phyloP scores from a whole-genome alignment of 2,329 filamentous ascomycete genomes.

The Emericellopsis atlantica region DNA sequence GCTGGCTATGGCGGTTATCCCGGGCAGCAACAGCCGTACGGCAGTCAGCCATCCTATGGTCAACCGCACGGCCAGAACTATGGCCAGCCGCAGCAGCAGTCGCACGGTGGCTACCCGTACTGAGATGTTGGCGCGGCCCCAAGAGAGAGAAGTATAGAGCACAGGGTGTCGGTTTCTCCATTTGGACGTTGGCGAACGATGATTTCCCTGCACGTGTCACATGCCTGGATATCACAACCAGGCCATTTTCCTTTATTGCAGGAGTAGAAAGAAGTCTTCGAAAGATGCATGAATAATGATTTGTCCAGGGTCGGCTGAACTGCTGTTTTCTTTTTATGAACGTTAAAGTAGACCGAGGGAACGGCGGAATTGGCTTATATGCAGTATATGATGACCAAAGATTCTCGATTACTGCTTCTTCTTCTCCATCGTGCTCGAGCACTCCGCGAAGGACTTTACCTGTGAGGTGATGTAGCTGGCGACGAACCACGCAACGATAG shows the following conservation, averaged over 20 bases:
- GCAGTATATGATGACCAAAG: neutral
- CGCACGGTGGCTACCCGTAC: neutral
- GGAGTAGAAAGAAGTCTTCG: neutral
- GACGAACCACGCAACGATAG: slow-evolving; percentile 31
- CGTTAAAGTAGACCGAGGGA: neutral
- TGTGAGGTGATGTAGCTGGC: slow-evolving; percentile 17
- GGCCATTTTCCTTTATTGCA: neutral
- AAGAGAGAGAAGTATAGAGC: no score
- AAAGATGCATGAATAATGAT: slow-evolving; percentile 5
- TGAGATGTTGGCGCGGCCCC: neutral
- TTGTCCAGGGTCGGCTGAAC: neutral
- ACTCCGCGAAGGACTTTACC: neutral
- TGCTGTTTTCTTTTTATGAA: neutral
- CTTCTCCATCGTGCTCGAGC: neutral
- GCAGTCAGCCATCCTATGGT: slow-evolving; percentile 15
- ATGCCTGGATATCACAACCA: neutral
- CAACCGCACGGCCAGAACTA: slow-evolving; percentile 5
- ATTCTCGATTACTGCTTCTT: slow-evolving; percentile 1
- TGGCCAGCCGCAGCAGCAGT: neutral
- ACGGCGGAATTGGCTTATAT: no score
- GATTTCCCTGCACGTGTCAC: neutral
- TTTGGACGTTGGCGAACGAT: no score
- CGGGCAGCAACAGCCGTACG: slow-evolving; percentile 7
- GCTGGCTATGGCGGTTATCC: slow-evolving; percentile 1
- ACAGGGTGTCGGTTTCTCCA: no score